Evolutionary conservation across 1,284 basidiomycete genomes (phyloP).

Genomic region (Earliella scabrosa): DNA sequence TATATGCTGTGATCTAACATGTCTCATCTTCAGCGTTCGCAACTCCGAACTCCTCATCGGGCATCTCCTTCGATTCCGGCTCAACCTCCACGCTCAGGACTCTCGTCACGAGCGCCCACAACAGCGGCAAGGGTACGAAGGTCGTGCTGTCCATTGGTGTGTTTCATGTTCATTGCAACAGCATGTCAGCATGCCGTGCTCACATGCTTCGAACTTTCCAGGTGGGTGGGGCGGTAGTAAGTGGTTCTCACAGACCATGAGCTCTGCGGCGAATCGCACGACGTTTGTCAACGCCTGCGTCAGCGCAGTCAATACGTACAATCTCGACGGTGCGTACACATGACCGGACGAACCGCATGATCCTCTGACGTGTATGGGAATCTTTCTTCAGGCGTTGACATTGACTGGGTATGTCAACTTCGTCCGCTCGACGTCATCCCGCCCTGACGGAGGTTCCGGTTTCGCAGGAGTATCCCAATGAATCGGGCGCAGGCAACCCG

Average conservation of each 20-base stretch:
- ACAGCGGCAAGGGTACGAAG: slow-evolving; percentile 59
- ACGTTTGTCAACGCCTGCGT: slow-evolving; percentile 67
- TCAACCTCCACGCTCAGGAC: slow-evolving; percentile 58
- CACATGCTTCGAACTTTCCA: slow-evolving; percentile 13
- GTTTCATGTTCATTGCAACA: not conserved
- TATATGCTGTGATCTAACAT: slow-evolving; percentile 16
- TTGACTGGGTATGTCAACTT: slow-evolving; percentile 61
- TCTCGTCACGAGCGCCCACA: slow-evolving; percentile 64
- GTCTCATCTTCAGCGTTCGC: slow-evolving; percentile 61
- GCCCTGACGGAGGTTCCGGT: not conserved
- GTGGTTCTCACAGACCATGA: slow-evolving; percentile 69
- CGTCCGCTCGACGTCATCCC: not conserved
- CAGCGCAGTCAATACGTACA: slow-evolving; percentile 60
- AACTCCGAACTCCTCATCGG: slow-evolving; percentile 61
- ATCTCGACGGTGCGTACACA: slow-evolving; percentile 56
- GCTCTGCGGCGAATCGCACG: slow-evolving; percentile 49
- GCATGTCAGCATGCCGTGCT: not conserved
- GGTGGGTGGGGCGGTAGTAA: slow-evolving; percentile 60
- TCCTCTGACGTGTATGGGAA: slow-evolving; percentile 1
- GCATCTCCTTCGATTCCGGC: slow-evolving; percentile 61
- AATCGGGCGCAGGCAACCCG: slow-evolving; percentile 65
- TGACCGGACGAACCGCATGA: not conserved
- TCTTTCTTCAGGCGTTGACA: slow-evolving; percentile 64
- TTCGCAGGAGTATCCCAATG: slow-evolving; percentile 71
- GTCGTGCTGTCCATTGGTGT: slow-evolving; percentile 74